Evolutionary conservation across 257 asterid species (phyloP).

Genomic region (Przewalskia tangutica): DNA sequence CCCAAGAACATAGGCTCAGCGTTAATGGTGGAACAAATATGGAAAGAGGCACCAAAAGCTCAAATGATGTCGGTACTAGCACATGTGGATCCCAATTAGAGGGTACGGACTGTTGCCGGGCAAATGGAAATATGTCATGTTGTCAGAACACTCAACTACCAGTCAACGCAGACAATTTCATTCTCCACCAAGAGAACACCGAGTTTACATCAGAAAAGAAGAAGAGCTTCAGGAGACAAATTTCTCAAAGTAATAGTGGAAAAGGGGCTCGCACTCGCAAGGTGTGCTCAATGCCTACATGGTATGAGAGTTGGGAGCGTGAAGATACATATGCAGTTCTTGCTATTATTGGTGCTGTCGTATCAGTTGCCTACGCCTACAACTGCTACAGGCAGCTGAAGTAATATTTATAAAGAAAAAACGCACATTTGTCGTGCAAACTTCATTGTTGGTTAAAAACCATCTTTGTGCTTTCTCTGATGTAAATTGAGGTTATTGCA

Average conservation of each 20-base stretch:
- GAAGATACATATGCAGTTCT: slow-evolving; percentile 92
- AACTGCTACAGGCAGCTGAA: slow-evolving; percentile 58
- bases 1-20: slow-evolving; percentile 50
- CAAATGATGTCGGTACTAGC: slow-evolving; percentile 15
- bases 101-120: slow-evolving; percentile 54
- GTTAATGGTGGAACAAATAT: slow-evolving; percentile 25
- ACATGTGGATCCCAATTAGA: slow-evolving; percentile 37
- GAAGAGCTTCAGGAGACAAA: slow-evolving; percentile 34
- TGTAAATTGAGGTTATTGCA: slow-evolving; percentile 4
- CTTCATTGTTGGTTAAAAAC: background rate
- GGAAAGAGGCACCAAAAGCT: slow-evolving; percentile 26
- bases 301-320: slow-evolving; percentile 88
- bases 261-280: slow-evolving; percentile 43
- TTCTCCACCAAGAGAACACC: background rate
- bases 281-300: slow-evolving; percentile 68
- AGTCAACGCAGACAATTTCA: slow-evolving; percentile 14
- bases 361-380: slow-evolving; percentile 67
- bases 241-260: slow-evolving; percentile 22
- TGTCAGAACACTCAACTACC: slow-evolving; percentile 46
- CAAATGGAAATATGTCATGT: slow-evolving; percentile 43
- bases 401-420: slow-evolving; percentile 7
- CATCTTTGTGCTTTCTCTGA: background rate
- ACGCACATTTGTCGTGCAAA: background rate
- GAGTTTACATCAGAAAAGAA: slow-evolving; percentile 28
- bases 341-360: slow-evolving; percentile 64